Evolutionary conservation across 1,284 basidiomycete genomes (phyloP), one percentile per base, ranked within the genome.

Genomic region (Ustilago nuda): DNA sequence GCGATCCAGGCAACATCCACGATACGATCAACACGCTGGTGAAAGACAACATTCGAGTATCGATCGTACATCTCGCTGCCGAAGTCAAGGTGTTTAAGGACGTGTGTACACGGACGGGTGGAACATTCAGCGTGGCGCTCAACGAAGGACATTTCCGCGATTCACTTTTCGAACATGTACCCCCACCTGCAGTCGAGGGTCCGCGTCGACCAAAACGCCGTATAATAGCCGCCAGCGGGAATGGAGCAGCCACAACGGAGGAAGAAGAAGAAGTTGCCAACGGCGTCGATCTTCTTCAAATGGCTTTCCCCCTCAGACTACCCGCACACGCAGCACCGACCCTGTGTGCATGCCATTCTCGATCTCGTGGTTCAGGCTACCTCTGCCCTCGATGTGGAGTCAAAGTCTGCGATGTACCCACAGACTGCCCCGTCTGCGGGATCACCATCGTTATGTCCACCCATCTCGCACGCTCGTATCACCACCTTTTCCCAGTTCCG

Each of bases 81-180:
- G 96, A 99, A 86, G 95, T 99, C 91, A 98, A 97, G 86, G 94
- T 99, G 61, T 97, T 95, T 84, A 91, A 93, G 57, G 93, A 95
- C 56, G 89, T 98, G 7, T 82, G 80, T 41, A 63, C 59, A 3
- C 65, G 72, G 8, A 85, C 84, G 17, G 80, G 82, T 3, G 84
- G 84, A 6, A 78, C 76, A 32, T 85, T 84, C 84, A 93, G 94
- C 32, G 97, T 99, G 9, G 95, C 94, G 0, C 90, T 98, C 87
- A 96, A 98, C 87, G 97, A 99, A 86, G 94, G 94, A 0, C 95
- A 98, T 86, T 95, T 94, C 87, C 94, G 92, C 79, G 97, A 99
- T 82, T 89, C 98, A 13, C 88, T 99, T 8, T 97, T 98, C 87
- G 95, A 98, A 82, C 90, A 94, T n/a, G 92, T 99, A 30, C 93